Base-by-base conservation (phyloP, 2,329 filamentous ascomycete genomes). In the Pyrenochaeta sp. region DNA sequence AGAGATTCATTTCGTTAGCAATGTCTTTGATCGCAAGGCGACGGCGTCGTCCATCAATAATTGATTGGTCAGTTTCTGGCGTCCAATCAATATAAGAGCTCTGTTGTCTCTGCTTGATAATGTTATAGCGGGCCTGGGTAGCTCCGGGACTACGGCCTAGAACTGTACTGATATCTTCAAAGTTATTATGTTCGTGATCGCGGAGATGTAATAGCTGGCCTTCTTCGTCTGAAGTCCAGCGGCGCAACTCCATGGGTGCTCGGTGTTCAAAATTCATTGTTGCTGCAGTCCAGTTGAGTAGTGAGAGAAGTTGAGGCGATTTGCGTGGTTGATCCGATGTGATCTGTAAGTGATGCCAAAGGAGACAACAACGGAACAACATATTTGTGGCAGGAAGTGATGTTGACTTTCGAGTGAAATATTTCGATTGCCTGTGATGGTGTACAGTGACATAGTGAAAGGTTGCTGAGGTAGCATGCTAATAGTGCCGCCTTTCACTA, bases 181-280 rank as follows among this genome's bases (percentile, higher is more conserved):
- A 53, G 5, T 31, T 39, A 2, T 15, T 31, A 3, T 40, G 9
- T 10, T 54, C 36, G n/a, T 40, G 27, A 3, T 48, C 18, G 11
- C 39, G 49, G 10, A 58, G 45, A 10, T 37, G 23, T 6, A 50
- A 32, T 6, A 60, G 51, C 7, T 20, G 23, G 10, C 12, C 12
- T 14, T 52, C 45, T 35, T 60, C 57, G 2, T 33, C 42, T n/a
- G 31, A 29, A 10, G 37, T 55, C 57, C 57, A 58, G 32, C 42
- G 41, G 10, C 51, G 57, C n/a, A 29, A 6, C 14, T 33, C 43
- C 10, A 14, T 30, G 30, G 15, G 49, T 5, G n/a, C 17, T 20
- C 23, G 27, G 12, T 12, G 47, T 20, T 15, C 7, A 23, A 18
- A 23, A 4, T 12, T 4, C 36, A 39, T 39, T 7, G 20, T 4